Conservation (phyloP, 2,329 filamentous ascomycete genomes). For the Aspergillus novofumigatus region DNA sequence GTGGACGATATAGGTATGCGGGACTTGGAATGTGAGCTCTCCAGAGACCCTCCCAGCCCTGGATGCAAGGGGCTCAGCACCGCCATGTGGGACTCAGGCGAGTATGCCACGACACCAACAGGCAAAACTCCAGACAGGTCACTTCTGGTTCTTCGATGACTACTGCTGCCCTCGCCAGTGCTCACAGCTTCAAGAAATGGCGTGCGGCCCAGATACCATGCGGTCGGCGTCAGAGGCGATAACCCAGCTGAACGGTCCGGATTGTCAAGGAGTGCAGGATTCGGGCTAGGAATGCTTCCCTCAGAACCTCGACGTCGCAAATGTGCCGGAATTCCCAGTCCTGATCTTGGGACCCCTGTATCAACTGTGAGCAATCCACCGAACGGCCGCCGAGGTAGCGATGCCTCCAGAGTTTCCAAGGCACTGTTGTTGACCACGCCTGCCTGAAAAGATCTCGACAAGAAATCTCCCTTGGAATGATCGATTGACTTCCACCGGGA, state of each 20-base stretch:
- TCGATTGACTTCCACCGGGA: conserved; percentile 17
- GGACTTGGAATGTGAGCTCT: conserved; percentile 36
- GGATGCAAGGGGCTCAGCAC: conserved; percentile 29
- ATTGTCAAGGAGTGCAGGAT: conserved; percentile 39
- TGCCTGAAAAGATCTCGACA: conserved; percentile 4
- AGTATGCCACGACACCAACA: conserved; percentile 24
- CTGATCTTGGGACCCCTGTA: conserved; percentile 47
- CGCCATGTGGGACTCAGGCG: conserved; percentile 33
- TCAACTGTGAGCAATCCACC: conserved; percentile 67
- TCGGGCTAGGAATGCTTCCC: conserved; percentile 58
- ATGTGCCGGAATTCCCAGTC: conserved; percentile 56
- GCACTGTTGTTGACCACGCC: conserved; percentile 4
- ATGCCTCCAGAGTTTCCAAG: conserved; percentile 2
- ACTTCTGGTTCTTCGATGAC: conserved; percentile 48
- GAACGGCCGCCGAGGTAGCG: conserved; percentile 60
- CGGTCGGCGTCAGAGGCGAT: conserved; percentile 62
- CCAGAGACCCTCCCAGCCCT: conserved; percentile 20
- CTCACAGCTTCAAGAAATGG: conserved; percentile 42
- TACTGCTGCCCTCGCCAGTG: conserved; percentile 17
- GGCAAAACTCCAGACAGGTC: conserved; percentile 48
- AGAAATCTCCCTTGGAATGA: conserved; percentile 5
- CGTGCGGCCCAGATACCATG: conserved; percentile 56
- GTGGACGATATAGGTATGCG: conserved; percentile 44
- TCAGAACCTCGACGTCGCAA: conserved; percentile 65
- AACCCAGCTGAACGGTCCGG: conserved; percentile 40